Evolutionary conservation across 768 basidiomycete species (phyloP), one percentile per base, ranked within the genome.

Genomic region (Rhodocollybia butyracea): DNA sequence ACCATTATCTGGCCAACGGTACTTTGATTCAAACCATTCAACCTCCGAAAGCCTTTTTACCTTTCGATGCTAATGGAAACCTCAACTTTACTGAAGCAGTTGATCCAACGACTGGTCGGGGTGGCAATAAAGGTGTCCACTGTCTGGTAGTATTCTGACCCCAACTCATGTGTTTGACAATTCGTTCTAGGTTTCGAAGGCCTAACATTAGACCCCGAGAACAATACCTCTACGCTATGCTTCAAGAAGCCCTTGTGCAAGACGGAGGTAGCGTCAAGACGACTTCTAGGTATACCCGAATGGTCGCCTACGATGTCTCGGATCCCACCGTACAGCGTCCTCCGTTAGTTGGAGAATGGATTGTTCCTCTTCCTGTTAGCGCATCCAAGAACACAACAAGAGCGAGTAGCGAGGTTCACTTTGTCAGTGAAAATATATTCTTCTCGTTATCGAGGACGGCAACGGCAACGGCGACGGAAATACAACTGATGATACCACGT

Each of bases 221-320:
- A 79, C 1, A 66, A 69, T 3, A 78, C 1, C 72, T 88, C 2
- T 88, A 83, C 62, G 84, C 77, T 0, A 75, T 87, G 61, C 73
- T 88, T 1, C 86, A 89, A 60, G 76, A 78, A 4, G 86, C 83
- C 0, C 74, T 80, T 1, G 76, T 84, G 3, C 86, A 88, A 59
- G 86, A 86, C 59, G 82, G 84, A n/a, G 82, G 81, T 0, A 59
- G 62, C 38, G 67, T 73, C 54, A 76, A 79, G 58, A 66, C 62
- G 3, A 81, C 77, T 8, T 74, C 76, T 0, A 70, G 80, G 6
- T 81, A 73, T 66, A 82, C 84, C 3, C 77, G 85, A 15, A 69
- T 87, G 26, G 66, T 85, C 40, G 80, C 78, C 0, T 88, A 78
- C 58, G 71, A 86, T 61, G 66, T 86, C 36, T 69, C 74, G 1